phyloP scores from a whole-genome alignment of 2,329 filamentous ascomycete species.

The Calonectria naviculata region DNA sequence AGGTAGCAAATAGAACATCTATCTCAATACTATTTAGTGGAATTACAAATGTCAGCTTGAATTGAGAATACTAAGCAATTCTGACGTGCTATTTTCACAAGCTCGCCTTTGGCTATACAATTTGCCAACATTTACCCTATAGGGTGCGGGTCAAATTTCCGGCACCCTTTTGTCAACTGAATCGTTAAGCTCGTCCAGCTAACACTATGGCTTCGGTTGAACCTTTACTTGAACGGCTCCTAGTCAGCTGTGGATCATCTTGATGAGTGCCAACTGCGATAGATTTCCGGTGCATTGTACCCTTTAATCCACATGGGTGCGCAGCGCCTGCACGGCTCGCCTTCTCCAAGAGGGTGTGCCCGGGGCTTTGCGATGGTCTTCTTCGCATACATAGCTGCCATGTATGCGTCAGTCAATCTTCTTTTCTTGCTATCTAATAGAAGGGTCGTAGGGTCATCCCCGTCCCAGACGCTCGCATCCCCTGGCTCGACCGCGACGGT shows the following conservation, averaged over 20 bases:
- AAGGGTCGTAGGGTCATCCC: not conserved
- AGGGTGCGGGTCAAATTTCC: not conserved
- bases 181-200: not conserved
- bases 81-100: not conserved
- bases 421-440: not conserved
- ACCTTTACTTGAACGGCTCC: not conserved
- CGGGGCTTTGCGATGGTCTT: not conserved
- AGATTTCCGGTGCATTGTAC: too few relatives aligned
- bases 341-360: not conserved
- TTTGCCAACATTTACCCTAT: not conserved
- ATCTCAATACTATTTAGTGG: not conserved
- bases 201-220: not conserved
- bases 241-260: not conserved
- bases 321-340: not conserved
- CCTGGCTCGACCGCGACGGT: not conserved
- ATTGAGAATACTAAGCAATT: not conserved
- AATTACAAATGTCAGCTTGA: slow-evolving; percentile 5
- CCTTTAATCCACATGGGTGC: not conserved
- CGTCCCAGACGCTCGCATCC: not conserved
- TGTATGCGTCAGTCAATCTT: not conserved
- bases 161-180: not conserved
- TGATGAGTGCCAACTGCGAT: too few relatives aligned
- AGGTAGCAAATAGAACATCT: not conserved
- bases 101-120: not conserved
- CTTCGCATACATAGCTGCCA: not conserved